Percentiles rank a stretch among this genome's conserved stretches.
These are phyloP conservation scores for Pseudevernia furfuracea DNA, from an alignment of 495 filamentous ascomycete species.

Conservation along the genomic window DNA sequence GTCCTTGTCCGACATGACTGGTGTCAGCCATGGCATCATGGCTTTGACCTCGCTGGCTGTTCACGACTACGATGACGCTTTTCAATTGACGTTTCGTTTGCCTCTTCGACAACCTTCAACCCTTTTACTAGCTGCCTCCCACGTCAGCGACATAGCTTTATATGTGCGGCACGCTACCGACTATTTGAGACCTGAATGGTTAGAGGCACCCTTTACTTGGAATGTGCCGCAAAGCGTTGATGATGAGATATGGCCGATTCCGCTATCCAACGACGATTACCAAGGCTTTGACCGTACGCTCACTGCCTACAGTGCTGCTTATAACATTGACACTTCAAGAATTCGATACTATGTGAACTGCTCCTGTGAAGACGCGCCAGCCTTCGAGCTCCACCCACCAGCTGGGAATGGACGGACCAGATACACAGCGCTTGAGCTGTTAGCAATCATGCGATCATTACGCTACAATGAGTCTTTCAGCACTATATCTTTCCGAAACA, in stretches of 20 bases:
- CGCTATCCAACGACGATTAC: constrained; percentile 63
- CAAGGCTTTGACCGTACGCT: constrained; percentile 76
- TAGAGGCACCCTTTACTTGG: constrained; percentile 59
- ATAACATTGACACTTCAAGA: constrained; percentile 61
- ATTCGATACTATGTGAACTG: constrained; percentile 71
- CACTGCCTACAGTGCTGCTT: constrained; percentile 77
- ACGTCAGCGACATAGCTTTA: constrained; percentile 67
- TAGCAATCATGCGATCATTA: constrained; percentile 79
- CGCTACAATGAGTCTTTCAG: constrained; percentile 88
- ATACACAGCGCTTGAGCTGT: constrained; percentile 67
- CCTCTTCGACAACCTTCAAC: constrained; percentile 57
- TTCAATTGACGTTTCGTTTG: constrained; percentile 74
- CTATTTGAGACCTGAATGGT: constrained; percentile 77
- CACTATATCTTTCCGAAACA: constrained; percentile 72
- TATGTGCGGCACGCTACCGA: constrained; percentile 65
- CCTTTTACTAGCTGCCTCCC: constrained; percentile 70
- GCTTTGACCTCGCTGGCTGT: constrained; percentile 62
- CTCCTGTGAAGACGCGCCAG: constrained; percentile 70
- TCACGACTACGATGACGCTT: constrained; percentile 69
- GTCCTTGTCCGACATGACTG: constrained; percentile 43
- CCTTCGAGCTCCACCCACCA: constrained; percentile 71
- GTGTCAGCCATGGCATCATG: constrained; percentile 62
- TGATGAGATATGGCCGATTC: constrained; percentile 53
- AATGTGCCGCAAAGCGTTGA: constrained; percentile 56
- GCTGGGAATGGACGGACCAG: constrained; percentile 44